Evolutionary conservation across 2,329 filamentous ascomycete genomes (phyloP), one percentile per base, ranked within the genome.

Genomic region (Parafenestella ontariensis): DNA sequence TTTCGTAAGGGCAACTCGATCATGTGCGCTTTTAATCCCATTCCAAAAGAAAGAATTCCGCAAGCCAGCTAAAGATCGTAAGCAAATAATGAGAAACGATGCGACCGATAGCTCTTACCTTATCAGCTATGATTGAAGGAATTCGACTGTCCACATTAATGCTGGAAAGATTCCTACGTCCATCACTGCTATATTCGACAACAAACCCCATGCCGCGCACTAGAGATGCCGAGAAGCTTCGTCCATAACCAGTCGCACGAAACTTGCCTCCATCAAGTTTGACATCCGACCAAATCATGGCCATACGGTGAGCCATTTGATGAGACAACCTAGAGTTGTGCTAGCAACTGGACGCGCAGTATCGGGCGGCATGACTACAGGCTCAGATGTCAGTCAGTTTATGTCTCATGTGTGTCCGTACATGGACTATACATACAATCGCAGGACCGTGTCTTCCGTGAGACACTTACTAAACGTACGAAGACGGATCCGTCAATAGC

Each of bases 301-400:
- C 43, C 23, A 54, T 17, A 0, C 56, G 50, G 17, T 59, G 28
- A 8, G 46, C 49, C n/a, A 59, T 40, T 17, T 40, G 3, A 59
- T 29, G 13, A 59, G 24, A 5, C 31, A 46, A 0, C 54, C 53
- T 0, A 59, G 0, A 1, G 49, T 56, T 0, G 50, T 59, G 11
- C 48, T 59, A 1, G 54, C 54, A 5, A 57, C 5, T 4, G 56
- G 54, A 1, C 56, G 44, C 1, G 57, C 56, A 3, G 54, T 42
- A 1, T 59, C 56, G 21, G 56, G 54, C 0, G 56, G 56, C 56
- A 54, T 57, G 3, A 34, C 26, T 28, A 28, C 10, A 28, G 10
- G 26, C 5, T 28, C 10, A 28, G 26, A 28, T 28, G 26, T 28
- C 26, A 28, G 26, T 10, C 5, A 6, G n/a, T n/a, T n/a, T n/a